Percentiles rank a stretch among this genome's conserved stretches.
Evolutionary conservation across 2,329 filamentous ascomycete species (phyloP).

Genomic region (Colletotrichum falcatum): DNA sequence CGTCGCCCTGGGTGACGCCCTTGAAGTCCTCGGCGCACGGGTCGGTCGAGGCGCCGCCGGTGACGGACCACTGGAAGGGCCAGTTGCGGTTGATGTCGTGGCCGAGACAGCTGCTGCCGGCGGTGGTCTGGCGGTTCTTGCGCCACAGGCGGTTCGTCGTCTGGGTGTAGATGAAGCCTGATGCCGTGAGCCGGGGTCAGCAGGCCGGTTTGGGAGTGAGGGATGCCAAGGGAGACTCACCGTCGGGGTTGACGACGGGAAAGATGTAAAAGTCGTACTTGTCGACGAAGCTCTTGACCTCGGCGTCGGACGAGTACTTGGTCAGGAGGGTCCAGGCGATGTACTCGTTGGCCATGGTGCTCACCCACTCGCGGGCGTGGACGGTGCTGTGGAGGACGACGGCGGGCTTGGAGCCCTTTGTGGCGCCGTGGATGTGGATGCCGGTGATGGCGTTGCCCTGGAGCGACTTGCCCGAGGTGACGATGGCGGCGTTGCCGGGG

Average conservation of each 20-base stretch:
- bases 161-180: conserved; percentile 65
- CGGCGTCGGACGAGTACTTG: conserved; percentile 49
- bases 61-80: conserved; percentile 59
- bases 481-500: conserved; percentile 55
- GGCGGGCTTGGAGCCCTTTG: conserved; percentile 55
- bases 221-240: conserved; percentile 43
- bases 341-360: conserved; percentile 57
- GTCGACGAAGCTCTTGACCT: conserved; percentile 59
- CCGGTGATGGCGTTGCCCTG: conserved; percentile 66
- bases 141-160: conserved; percentile 65
- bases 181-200: too few species aligned
- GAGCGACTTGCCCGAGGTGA: conserved; percentile 56
- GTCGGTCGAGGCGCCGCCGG: conserved; percentile 57
- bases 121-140: conserved; percentile 59
- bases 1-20: conserved; percentile 52
- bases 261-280: conserved; percentile 72
- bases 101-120: conserved; percentile 53
- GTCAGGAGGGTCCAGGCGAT: conserved; percentile 56
- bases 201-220: too few species aligned
- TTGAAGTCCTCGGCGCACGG: conserved; percentile 58
- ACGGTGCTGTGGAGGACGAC: conserved; percentile 62
- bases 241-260: conserved; percentile 66
- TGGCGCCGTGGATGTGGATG: conserved; percentile 59
- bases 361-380: conserved; percentile 66
- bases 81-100: conserved; percentile 65